Conservation (phyloP, 805 yeast species). For the Blastobotrys parvus region DNA sequence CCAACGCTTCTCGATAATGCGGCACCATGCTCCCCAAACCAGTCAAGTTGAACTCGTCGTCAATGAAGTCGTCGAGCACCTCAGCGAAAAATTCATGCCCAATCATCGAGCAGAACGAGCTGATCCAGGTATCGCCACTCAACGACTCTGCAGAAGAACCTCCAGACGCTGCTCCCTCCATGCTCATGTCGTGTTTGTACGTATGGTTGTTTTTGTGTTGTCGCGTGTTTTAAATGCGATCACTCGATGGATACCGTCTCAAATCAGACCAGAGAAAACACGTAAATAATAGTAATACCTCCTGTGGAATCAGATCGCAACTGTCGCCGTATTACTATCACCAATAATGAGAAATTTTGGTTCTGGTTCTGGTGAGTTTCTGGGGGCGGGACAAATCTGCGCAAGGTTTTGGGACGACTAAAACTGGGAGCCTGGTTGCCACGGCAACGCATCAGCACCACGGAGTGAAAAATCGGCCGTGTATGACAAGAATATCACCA, state of each 20-base stretch:
- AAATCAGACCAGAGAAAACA: no score
- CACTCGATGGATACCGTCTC: no score
- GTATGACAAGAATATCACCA: no score
- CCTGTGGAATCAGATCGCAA: no score
- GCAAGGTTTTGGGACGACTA: background rate
- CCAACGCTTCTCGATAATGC: constrained; percentile 83
- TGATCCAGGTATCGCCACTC: constrained; percentile 71
- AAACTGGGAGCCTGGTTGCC: background rate
- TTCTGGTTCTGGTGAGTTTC: no score
- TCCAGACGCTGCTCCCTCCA: background rate
- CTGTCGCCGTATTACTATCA: background rate
- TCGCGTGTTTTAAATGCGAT: no score
- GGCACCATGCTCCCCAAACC: constrained; percentile 83
- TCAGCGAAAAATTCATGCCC: constrained; percentile 90
- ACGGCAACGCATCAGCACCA: no score
- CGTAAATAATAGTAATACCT: no score
- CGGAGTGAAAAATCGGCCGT: no score
- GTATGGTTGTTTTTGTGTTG: constrained; percentile 1
- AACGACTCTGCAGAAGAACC: constrained; percentile 16
- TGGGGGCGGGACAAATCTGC: no score
- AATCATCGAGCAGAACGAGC: constrained; percentile 65
- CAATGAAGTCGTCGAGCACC: constrained; percentile 85
- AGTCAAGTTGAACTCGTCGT: constrained; percentile 92
- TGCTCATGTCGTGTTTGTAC: background rate
- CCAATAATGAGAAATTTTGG: background rate